A percentile compares a stretch with the other conserved stretches of the same genome.
Conservation (phyloP, 75 land plant genomes). For the Cupressus sempervirens region DNA sequence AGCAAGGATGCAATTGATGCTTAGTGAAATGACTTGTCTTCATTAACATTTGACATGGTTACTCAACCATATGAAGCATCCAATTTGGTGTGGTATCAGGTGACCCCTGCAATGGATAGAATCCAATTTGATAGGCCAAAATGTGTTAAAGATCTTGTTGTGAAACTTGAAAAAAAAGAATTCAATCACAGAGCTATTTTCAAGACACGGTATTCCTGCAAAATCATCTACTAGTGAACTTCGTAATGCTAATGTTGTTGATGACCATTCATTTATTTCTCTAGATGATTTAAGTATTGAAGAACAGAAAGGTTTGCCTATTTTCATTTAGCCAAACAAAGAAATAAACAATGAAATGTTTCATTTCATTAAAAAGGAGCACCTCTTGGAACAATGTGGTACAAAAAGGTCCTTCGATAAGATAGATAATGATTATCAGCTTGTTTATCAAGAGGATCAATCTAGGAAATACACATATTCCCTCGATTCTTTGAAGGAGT, state of each 20-base stretch:
- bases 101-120: no score
- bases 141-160: no score
- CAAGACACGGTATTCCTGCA: slow-evolving; percentile 14
- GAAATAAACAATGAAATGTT: not conserved
- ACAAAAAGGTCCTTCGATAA: slow-evolving; percentile 3
- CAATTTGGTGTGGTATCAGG: no score
- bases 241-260: not conserved
- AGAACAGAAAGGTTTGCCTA: not conserved
- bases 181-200: slow-evolving; percentile 37
- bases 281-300: not conserved
- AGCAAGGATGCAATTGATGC: slow-evolving; percentile 28
- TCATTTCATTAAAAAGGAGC: not conserved
- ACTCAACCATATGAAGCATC: slow-evolving; percentile 40
- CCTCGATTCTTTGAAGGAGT: not conserved
- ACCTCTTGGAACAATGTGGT: not conserved
- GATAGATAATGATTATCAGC: not conserved
- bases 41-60: slow-evolving; percentile 22
- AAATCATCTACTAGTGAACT: not conserved
- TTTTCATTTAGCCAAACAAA: not conserved
- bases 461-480: not conserved
- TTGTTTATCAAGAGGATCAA: not conserved
- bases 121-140: no score
- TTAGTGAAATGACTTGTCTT: slow-evolving; percentile 38
- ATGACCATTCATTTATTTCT: not conserved
- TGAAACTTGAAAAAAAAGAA: slow-evolving; percentile 23